A percentile compares a stretch with the other conserved stretches of the same genome.
Evolutionary conservation across 2,329 filamentous ascomycete species (phyloP).

Genomic region (Penicillium sp.): DNA sequence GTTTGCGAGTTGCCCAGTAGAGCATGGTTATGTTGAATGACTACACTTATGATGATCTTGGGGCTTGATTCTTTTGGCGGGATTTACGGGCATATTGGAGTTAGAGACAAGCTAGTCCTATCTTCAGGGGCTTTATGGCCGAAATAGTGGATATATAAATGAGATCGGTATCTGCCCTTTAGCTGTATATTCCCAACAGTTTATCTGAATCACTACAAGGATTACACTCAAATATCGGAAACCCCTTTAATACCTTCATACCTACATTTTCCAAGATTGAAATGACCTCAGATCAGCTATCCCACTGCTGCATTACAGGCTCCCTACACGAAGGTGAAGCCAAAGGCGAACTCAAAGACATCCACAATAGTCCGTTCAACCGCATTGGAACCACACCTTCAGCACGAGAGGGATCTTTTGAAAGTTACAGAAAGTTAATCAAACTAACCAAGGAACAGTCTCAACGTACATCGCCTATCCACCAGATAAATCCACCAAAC

Average conservation of each 20-base stretch:
- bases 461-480: constrained; percentile 53
- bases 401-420: background rate
- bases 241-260: no score
- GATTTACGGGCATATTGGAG: background rate
- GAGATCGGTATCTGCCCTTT: background rate
- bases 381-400: background rate
- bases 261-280: background rate
- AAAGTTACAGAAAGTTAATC: background rate
- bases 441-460: constrained; percentile 33
- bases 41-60: background rate
- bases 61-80: background rate
- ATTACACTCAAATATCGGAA: no score
- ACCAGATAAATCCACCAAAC: constrained; percentile 46
- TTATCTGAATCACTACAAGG: no score
- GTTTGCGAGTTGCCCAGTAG: constrained; percentile 2
- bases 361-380: constrained; percentile 36
- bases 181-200: background rate
- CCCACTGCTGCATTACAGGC: constrained; percentile 38
- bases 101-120: background rate
- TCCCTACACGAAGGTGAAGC: constrained; percentile 46
- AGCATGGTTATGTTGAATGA: background rate
- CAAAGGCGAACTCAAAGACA: constrained; percentile 39
- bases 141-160: background rate
- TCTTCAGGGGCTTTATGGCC: constrained; percentile 1
- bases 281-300: constrained; percentile 43